Conservation (phyloP, 345 rosid genomes). For the Theobroma cacao region DNA sequence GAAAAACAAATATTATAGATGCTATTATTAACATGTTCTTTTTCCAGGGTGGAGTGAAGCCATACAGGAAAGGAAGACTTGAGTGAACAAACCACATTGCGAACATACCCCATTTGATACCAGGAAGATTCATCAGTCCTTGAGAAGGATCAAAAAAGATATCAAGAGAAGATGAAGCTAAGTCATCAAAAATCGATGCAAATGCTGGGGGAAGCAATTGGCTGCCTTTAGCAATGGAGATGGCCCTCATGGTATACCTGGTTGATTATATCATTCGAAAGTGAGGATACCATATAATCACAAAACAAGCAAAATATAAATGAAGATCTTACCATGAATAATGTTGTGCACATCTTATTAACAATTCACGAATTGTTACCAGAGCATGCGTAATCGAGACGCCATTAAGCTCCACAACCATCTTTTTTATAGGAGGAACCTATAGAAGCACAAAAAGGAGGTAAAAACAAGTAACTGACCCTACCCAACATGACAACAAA, state of each 20-base stretch:
- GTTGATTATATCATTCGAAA: slow-evolving; percentile 14
- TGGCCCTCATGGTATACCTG: slow-evolving; percentile 94
- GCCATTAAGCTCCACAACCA: slow-evolving; percentile 93
- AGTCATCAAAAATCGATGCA: slow-evolving; percentile 85
- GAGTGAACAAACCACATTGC: neutral
- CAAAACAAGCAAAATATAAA: slow-evolving; percentile 15
- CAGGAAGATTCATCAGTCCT: slow-evolving; percentile 72
- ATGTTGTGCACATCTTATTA: slow-evolving; percentile 75
- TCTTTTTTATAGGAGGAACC: slow-evolving; percentile 81
- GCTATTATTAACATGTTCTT: neutral
- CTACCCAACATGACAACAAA: slow-evolving; percentile 8
- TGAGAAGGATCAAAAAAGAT: slow-evolving; percentile 93
- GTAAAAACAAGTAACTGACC: slow-evolving; percentile 11
- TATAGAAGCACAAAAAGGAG: slow-evolving; percentile 33
- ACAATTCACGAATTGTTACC: slow-evolving; percentile 73
- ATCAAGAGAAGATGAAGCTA: slow-evolving; percentile 89
- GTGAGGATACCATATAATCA: slow-evolving; percentile 8
- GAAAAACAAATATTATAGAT: neutral
- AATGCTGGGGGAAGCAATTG: slow-evolving; percentile 83
- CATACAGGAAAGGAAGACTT: slow-evolving; percentile 1
- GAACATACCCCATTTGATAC: slow-evolving; percentile 67
- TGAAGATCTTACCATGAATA: slow-evolving; percentile 71
- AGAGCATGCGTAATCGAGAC: slow-evolving; percentile 88
- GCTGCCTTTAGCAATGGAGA: slow-evolving; percentile 93
- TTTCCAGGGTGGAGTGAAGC: neutral